Evolutionary conservation across 208 protist genomes (phyloP).

Genomic region (Lotmaria passim): DNA sequence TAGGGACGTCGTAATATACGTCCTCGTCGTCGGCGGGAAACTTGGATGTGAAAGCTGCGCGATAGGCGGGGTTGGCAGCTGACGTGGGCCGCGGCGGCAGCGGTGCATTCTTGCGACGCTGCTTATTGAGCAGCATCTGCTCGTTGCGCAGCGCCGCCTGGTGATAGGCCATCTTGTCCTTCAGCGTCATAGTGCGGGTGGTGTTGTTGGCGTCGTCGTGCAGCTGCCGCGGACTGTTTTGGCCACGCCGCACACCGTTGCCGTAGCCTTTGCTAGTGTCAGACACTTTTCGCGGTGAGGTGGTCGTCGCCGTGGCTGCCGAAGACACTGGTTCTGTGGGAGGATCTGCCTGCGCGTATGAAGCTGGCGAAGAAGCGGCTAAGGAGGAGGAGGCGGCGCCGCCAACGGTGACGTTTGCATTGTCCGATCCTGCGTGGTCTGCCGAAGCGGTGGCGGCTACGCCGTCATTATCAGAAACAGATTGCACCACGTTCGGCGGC

Average conservation of each 20-base stretch:
- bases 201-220: neutral
- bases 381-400: too few species aligned
- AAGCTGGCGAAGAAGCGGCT: neutral
- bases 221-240: conserved; percentile 1
- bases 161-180: conserved; percentile 56
- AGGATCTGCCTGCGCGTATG: neutral
- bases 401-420: too few species aligned
- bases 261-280: neutral
- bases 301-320: neutral
- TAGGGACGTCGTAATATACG: conserved; percentile 25
- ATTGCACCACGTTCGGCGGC: neutral
- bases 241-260: conserved; percentile 1
- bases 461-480: too few species aligned
- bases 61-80: neutral
- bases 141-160: conserved; percentile 61
- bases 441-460: too few species aligned
- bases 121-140: conserved; percentile 49
- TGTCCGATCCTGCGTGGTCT: too few species aligned
- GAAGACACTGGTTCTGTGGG: too few species aligned
- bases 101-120: conserved; percentile 51
- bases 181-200: conserved; percentile 36
- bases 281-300: neutral
- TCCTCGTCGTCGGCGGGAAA: conserved; percentile 26
- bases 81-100: conserved; percentile 38
- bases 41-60: neutral